These are phyloP conservation scores for Candida germanica DNA, from an alignment of 805 yeast species.

Conservation along the genomic window DNA sequence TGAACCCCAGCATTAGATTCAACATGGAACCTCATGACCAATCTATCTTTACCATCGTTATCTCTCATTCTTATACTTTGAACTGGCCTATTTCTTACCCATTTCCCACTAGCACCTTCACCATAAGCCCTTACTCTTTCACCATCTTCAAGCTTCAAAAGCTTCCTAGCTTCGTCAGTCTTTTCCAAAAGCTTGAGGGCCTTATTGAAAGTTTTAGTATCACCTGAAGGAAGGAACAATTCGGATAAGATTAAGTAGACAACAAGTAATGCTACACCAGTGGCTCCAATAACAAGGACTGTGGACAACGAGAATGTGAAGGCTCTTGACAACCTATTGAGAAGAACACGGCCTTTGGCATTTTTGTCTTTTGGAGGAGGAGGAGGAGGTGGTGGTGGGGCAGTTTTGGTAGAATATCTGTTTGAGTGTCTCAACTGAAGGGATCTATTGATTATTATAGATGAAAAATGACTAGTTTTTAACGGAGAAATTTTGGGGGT, in stretches of 20 bases:
- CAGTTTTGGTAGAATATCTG: slow-evolving; percentile 17
- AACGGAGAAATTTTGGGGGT: too few relatives aligned
- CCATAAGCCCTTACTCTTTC: slow-evolving; percentile 81
- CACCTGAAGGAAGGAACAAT: slow-evolving; percentile 84
- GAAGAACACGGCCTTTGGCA: slow-evolving; percentile 40
- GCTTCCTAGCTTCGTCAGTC: slow-evolving; percentile 55
- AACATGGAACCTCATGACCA: slow-evolving; percentile 82
- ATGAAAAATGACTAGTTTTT: too few relatives aligned
- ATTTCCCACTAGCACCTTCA: slow-evolving; percentile 63
- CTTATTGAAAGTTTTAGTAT: slow-evolving; percentile 84
- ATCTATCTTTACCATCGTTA: slow-evolving; percentile 74
- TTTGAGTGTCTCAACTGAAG: slow-evolving; percentile 1
- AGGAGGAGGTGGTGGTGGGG: slow-evolving; percentile 40
- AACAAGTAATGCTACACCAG: slow-evolving; percentile 64
- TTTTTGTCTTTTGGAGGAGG: slow-evolving; percentile 36
- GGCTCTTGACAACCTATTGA: slow-evolving; percentile 50
- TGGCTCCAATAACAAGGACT: slow-evolving; percentile 61
- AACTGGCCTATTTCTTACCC: slow-evolving; percentile 88
- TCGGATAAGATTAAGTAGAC: slow-evolving; percentile 77
- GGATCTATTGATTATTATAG: neutral
- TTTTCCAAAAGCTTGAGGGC: slow-evolving; percentile 76
- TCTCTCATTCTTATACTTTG: slow-evolving; percentile 65
- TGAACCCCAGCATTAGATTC: slow-evolving; percentile 60
- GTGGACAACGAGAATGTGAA: slow-evolving; percentile 63
- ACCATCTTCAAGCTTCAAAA: slow-evolving; percentile 52